phyloP scores from a whole-genome alignment of 345 rosid genomes.

The Bruguiera sexangula region DNA sequence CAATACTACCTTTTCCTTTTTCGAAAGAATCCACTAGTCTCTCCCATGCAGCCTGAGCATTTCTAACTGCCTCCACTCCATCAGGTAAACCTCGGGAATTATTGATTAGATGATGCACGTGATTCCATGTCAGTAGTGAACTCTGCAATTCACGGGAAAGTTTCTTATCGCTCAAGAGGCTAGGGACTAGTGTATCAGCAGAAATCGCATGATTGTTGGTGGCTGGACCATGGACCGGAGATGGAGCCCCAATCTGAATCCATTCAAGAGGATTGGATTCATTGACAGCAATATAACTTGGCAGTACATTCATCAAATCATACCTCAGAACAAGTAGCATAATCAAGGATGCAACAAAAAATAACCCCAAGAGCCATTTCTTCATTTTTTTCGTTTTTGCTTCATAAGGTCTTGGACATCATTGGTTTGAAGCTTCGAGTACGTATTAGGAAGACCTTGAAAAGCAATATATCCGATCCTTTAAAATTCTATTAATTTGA shows the following conservation, averaged over 20 bases:
- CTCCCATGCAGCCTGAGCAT: slow-evolving; percentile 2
- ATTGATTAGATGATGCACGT: not conserved
- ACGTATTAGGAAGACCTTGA: no score
- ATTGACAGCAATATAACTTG: not conserved
- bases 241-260: not conserved
- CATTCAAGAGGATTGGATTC: slow-evolving; percentile 1
- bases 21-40: not conserved
- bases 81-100: not conserved
- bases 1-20: not conserved
- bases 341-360: not conserved
- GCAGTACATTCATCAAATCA: not conserved
- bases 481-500: no score
- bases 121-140: not conserved
- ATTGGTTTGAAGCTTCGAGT: not conserved
- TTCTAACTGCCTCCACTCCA: not conserved
- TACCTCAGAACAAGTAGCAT: not conserved
- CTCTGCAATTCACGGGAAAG: not conserved
- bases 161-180: not conserved
- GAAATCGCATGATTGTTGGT: not conserved
- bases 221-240: not conserved
- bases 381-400: not conserved
- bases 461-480: no score
- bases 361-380: not conserved
- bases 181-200: not conserved
- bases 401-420: not conserved